Percentiles rank a stretch among this genome's conserved stretches.
Evolutionary conservation across 2,329 filamentous ascomycete species (phyloP).

Genomic region (Alternaria sp.): DNA sequence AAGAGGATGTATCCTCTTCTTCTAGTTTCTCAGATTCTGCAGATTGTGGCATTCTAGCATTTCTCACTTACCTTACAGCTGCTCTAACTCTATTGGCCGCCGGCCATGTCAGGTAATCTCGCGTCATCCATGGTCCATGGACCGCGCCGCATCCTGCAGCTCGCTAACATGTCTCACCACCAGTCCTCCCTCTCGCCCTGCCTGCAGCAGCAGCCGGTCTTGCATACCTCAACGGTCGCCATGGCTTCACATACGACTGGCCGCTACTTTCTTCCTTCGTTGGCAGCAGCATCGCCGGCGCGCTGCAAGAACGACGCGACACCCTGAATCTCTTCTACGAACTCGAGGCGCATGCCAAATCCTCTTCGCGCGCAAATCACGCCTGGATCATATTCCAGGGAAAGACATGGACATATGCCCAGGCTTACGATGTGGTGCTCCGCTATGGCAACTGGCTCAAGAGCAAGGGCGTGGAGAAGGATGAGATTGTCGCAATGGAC

Average conservation of each 20-base stretch:
- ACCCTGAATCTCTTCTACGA: constrained; percentile 65
- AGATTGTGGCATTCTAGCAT: neutral
- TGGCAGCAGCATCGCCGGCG: constrained; percentile 56
- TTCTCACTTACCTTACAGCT: neutral
- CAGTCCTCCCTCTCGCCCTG: constrained; percentile 41
- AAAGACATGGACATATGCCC: constrained; percentile 44
- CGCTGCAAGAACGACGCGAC: constrained; percentile 64
- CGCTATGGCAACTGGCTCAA: constrained; percentile 51
- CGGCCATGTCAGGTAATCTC: constrained; percentile 14
- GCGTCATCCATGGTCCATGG: neutral
- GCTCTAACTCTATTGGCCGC: neutral
- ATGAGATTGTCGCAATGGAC: constrained; percentile 52
- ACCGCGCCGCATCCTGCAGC: neutral
- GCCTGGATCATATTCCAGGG: constrained; percentile 48
- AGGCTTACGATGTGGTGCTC: constrained; percentile 46
- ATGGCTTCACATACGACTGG: constrained; percentile 69
- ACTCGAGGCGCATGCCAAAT: constrained; percentile 45
- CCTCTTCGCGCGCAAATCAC: constrained; percentile 35
- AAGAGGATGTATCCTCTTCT: neutral
- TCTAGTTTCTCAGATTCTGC: neutral
- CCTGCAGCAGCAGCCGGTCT: constrained; percentile 55
- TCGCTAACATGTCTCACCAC: constrained; percentile 2
- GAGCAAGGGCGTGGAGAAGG: constrained; percentile 45
- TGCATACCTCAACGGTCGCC: constrained; percentile 74
- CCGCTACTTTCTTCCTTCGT: constrained; percentile 65